Evolutionary conservation across 495 filamentous ascomycete species (phyloP).

Genomic region (Neurospora cerealis): DNA sequence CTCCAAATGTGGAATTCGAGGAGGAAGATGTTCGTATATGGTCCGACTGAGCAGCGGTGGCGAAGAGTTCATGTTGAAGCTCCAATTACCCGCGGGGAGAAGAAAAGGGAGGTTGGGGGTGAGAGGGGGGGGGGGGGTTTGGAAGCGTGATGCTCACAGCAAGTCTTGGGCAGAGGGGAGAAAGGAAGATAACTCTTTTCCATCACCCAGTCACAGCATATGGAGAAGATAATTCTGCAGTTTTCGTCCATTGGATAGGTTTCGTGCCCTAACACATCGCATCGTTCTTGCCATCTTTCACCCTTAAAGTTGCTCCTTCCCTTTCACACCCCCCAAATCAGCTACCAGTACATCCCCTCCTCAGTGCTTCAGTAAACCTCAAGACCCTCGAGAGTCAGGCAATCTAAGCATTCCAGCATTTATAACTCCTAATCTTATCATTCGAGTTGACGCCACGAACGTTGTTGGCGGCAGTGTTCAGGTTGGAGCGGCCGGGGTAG

Average conservation of each 20-base stretch:
- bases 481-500: too few relatives aligned
- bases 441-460: too few relatives aligned
- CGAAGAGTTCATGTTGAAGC: neutral
- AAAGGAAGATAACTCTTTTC: neutral
- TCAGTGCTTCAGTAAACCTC: too few relatives aligned
- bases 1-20: slow-evolving; percentile 20
- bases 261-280: neutral
- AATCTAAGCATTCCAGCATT: too few relatives aligned
- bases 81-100: neutral
- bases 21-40: slow-evolving; percentile 3
- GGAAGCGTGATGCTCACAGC: neutral
- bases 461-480: too few relatives aligned
- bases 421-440: too few relatives aligned
- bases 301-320: neutral
- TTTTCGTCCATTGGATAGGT: neutral
- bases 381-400: too few relatives aligned
- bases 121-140: too few relatives aligned
- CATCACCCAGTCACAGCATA: neutral
- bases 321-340: neutral
- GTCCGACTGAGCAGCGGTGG: neutral
- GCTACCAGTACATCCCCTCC: neutral
- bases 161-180: neutral
- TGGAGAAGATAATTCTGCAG: neutral
- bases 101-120: too few relatives aligned
- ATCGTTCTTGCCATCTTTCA: neutral